Conservation (phyloP, 106 monocot species). For the Apostasia ramifera region DNA sequence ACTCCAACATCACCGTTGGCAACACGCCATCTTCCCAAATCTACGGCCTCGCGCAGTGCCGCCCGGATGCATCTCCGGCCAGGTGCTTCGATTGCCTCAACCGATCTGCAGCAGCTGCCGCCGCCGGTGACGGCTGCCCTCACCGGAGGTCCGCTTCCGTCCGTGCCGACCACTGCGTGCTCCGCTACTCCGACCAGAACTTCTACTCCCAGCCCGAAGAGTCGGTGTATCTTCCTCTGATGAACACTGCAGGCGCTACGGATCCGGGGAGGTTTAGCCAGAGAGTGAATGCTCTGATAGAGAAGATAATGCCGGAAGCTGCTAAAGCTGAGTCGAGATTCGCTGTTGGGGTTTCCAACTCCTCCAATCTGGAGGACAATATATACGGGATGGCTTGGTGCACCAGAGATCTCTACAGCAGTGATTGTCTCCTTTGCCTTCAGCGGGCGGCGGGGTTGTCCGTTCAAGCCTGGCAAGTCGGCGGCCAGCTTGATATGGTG, state of each 20-base stretch:
- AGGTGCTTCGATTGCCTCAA: background rate
- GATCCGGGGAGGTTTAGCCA: background rate
- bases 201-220: background rate
- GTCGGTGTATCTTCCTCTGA: too few species aligned
- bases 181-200: conserved; percentile 23
- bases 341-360: too few species aligned
- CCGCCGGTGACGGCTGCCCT: background rate
- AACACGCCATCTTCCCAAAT: background rate
- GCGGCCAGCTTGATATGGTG: background rate
- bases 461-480: background rate
- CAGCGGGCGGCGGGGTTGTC: background rate
- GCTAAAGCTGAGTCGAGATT: conserved; percentile 1
- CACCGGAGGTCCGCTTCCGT: conserved; percentile 8
- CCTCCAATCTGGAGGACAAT: background rate
- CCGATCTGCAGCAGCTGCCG: background rate
- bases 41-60: conserved; percentile 1
- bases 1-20: background rate
- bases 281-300: conserved; percentile 1
- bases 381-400: conserved; percentile 27
- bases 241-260: background rate
- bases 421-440: conserved; percentile 9
- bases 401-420: conserved; percentile 11
- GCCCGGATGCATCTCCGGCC: background rate
- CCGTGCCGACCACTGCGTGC: conserved; percentile 20
- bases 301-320: background rate